These are phyloP conservation scores for Larix kaempferi DNA, from an alignment of 75 land plant species.

Conservation along the genomic window DNA sequence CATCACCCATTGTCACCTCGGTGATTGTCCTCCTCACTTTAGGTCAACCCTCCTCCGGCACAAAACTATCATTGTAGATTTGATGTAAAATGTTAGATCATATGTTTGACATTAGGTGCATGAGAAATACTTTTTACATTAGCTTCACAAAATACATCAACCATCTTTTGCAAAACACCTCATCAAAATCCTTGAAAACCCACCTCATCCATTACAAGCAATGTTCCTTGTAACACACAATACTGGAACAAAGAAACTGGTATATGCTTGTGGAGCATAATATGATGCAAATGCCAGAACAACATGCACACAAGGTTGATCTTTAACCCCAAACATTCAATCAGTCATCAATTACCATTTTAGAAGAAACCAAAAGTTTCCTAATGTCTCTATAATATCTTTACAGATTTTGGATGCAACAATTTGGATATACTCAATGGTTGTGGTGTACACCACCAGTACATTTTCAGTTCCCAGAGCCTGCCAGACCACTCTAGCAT, in stretches of 20 bases:
- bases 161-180: conserved; percentile 53
- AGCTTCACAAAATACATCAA: conserved; percentile 60
- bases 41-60: no score
- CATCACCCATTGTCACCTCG: no score
- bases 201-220: no score
- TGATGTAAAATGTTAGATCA: no score
- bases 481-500: background rate
- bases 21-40: no score
- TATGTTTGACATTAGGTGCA: conserved; percentile 80
- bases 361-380: background rate
- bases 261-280: conserved; percentile 54
- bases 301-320: conserved; percentile 56
- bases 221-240: no score
- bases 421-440: background rate
- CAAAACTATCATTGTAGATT: no score
- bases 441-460: conserved; percentile 1
- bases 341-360: conserved; percentile 46
- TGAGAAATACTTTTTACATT: conserved; percentile 46
- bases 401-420: background rate
- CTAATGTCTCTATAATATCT: background rate
- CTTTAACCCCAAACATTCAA: conserved; percentile 42
- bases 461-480: background rate
- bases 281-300: conserved; percentile 51
- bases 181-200: conserved; percentile 61
- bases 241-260: no score